These are phyloP conservation scores for Aechmea fasciata DNA, from an alignment of 176 grass and related monocot species.

Conservation along the genomic window DNA sequence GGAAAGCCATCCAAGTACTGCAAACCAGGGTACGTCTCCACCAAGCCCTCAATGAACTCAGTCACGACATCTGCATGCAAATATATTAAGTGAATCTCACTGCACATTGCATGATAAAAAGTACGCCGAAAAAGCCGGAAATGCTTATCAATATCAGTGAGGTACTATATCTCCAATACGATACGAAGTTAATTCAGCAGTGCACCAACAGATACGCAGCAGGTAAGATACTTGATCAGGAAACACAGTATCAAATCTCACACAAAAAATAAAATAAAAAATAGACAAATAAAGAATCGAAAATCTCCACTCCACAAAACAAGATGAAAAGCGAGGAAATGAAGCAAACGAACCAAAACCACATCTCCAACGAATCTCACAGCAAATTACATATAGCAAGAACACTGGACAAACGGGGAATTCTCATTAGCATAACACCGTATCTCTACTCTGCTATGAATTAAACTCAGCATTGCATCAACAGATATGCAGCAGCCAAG, in stretches of 20 bases:
- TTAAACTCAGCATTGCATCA: constrained; percentile 1
- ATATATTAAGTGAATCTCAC: constrained; percentile 10
- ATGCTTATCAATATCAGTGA: not conserved
- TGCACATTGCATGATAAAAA: constrained; percentile 17
- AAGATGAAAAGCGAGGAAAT: not conserved
- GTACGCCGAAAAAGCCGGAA: not conserved
- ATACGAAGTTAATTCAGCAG: too few relatives aligned
- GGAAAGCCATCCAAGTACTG: constrained; percentile 94
- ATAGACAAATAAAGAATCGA: not conserved
- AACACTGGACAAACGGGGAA: not conserved
- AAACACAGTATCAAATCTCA: too few relatives aligned
- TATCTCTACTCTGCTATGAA: not conserved
- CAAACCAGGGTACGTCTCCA: constrained; percentile 91
- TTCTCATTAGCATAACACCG: not conserved
- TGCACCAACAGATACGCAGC: not conserved
- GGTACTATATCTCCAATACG: too few relatives aligned
- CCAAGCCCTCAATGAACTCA: constrained; percentile 95
- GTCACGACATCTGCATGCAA: constrained; percentile 70
- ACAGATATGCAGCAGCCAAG: not conserved
- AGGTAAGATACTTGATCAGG: not conserved
- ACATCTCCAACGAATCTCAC: too few relatives aligned
- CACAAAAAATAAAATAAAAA: not conserved
- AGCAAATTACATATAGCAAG: too few relatives aligned
- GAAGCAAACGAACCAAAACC: not conserved
- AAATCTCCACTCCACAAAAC: not conserved